Base-by-base conservation (phyloP, 2,329 filamentous ascomycete genomes). In the Pestalotiopsis sp. region DNA sequence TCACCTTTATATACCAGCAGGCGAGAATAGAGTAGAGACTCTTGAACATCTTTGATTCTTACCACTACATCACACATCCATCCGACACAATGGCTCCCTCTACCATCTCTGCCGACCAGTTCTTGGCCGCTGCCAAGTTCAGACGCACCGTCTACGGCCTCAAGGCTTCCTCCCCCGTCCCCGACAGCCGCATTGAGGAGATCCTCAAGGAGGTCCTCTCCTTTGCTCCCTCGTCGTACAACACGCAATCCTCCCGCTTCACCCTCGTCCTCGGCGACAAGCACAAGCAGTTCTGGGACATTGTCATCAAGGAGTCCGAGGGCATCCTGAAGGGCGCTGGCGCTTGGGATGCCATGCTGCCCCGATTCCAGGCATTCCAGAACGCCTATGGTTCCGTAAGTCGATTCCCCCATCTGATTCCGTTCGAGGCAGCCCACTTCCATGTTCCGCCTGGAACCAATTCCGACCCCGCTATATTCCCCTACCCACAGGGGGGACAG, bases 71-170 rank as follows among this genome's bases (percentile, higher is more conserved):
- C 11, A 49, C 7, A 12, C 62, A 23, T 20, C 13, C 62, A 27
- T 36, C 49, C 23, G 57, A 36, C 57, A 59, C 25, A 23, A 66
- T 66, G 65, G 27, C 65, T 60, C n/a, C 27, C 55, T 31, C 38
- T 68, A 69, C 12, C 68, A 73, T 73, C 68, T 68, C 72, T 61
- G 63, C 73, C n/a, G 69, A 70, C 64, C 71, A 75, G 61, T 76
- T 68, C 67, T 73, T 78, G n/a, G 72, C 72, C n/a, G 75, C 74
- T 58, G 72, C 75, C 39, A 71, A 69, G 60, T 70, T 71, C 66
- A 77, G 77, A 31, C 77, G 79, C 9, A 74, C 73, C 27, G 72
- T 78, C 66, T 77, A 79, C 69, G 69, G 66, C 39, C 71, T 79
- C 0, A 73, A 72, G 36, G 72, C 72, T 31, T 69, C 73, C 7